Conservation (phyloP, 768 basidiomycete genomes). For the Boletus coccyginus region DNA sequence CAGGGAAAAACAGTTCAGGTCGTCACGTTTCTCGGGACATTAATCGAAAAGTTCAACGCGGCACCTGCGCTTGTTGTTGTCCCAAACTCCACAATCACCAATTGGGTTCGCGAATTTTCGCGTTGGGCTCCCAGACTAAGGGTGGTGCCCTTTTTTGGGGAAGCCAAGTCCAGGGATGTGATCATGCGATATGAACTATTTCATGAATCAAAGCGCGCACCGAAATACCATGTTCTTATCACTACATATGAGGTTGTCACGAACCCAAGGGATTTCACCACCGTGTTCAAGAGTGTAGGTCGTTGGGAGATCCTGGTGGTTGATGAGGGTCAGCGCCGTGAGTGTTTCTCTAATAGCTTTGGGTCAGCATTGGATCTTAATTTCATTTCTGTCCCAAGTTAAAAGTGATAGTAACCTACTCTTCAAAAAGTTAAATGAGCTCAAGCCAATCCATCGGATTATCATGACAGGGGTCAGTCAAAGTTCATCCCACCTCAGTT, state of each 20-base stretch:
- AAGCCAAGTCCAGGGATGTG: slow-evolving; percentile 72
- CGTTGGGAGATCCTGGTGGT: slow-evolving; percentile 94
- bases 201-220: slow-evolving; percentile 51
- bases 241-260: slow-evolving; percentile 90
- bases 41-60: slow-evolving; percentile 52
- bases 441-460: slow-evolving; percentile 75
- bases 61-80: slow-evolving; percentile 89
- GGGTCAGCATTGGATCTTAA: neutral
- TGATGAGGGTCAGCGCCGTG: slow-evolving; percentile 90
- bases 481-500: neutral
- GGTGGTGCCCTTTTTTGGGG: slow-evolving; percentile 87
- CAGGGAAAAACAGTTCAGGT: slow-evolving; percentile 94
- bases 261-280: slow-evolving; percentile 60
- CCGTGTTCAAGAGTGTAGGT: slow-evolving; percentile 76
- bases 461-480: slow-evolving; percentile 81
- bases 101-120: slow-evolving; percentile 94
- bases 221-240: slow-evolving; percentile 85
- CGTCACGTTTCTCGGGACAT: slow-evolving; percentile 73
- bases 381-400: slow-evolving; percentile 44
- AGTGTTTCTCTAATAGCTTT: slow-evolving; percentile 31
- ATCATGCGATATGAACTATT: slow-evolving; percentile 80
- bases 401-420: slow-evolving; percentile 80
- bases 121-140: slow-evolving; percentile 63
- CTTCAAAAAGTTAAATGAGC: slow-evolving; percentile 78
- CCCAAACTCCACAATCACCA: slow-evolving; percentile 93